Base-by-base conservation (phyloP, 1,284 basidiomycete genomes). In the Prillingera fragicola region DNA sequence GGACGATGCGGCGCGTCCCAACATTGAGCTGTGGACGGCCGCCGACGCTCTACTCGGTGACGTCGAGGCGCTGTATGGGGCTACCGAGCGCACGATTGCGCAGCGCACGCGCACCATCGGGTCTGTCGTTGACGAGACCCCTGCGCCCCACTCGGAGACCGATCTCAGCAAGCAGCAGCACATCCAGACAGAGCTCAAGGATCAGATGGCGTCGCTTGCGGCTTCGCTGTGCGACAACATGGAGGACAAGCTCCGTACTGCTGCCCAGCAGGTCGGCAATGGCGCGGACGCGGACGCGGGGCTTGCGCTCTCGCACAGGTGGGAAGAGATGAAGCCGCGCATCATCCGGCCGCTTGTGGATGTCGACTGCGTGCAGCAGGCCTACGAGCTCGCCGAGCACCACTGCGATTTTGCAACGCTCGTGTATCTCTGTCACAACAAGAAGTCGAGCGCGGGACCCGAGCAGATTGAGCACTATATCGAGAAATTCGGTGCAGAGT, bases 1-100 rank as follows among this genome's bases (percentile, higher is more conserved):
- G 21, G 75, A 96, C 38, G 75, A 80, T 38, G 44, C 60, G 0
- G 46, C 56, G 12, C 72, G 77, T 25, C 82, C 82, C 1, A 43
- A 56, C 0, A 80, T 83, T 73, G 80, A 84, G 54, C 80, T 87
- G 1, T 98, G 94, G 94, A 88, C 89, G 3, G 88, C 69, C 81
- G 63, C 76, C 76, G 54, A 74, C 78, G 7, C 67, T 1, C 69
- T 87, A 34, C 79, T 95, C 43, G 81, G 87, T 37, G 75, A 82
- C 19, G 71, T 88, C 3, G 76, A 85, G 33, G 77, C 78, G 34
- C 76, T 92, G 17, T 92, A 91, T 60, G 78, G 82, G 40, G 68
- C 78, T 2, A 87, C 86, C 0, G 79, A 73, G 33, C 56, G 62
- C 4, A 52, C 75, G n/a, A 68, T 79, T 23, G 60, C 66, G 25